phyloP scores from a whole-genome alignment of 805 yeast genomes.

The Candida xiaguanensis region DNA sequence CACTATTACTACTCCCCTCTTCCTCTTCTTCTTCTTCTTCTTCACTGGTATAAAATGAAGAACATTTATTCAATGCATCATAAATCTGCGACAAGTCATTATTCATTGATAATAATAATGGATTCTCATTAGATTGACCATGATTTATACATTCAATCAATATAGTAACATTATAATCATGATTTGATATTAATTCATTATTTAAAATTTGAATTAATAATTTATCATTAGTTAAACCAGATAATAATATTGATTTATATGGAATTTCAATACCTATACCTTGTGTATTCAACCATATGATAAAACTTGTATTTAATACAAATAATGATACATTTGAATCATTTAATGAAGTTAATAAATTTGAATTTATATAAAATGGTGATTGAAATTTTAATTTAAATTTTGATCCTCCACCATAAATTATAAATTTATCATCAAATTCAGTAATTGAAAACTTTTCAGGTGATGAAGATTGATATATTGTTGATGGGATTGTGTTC shows the following conservation, averaged over 20 bases:
- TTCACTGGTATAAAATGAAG: conserved; percentile 30
- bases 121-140: conserved; percentile 2
- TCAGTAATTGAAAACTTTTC: conserved; percentile 25
- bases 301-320: conserved; percentile 31
- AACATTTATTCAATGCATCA: conserved; percentile 34
- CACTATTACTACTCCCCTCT: too few relatives aligned
- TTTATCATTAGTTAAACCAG: conserved; percentile 24
- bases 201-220: conserved; percentile 32
- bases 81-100: conserved; percentile 16
- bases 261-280: conserved; percentile 30
- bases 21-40: conserved; percentile 19
- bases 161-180: conserved; percentile 8
- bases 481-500: conserved; percentile 32
- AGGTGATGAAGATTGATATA: conserved; percentile 36
- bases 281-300: conserved; percentile 25
- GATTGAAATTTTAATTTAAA: conserved; percentile 6
- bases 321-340: conserved; percentile 19
- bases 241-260: conserved; percentile 30
- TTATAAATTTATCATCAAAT: conserved; percentile 31
- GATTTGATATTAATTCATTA: conserved; percentile 12
- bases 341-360: conserved; percentile 9
- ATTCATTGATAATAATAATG: conserved; percentile 10
- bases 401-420: conserved; percentile 35
- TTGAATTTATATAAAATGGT: conserved; percentile 3
- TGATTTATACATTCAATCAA: conserved; percentile 1